Percentiles rank a stretch among this genome's conserved stretches.
These are phyloP conservation scores for Beauveria varroae DNA, from an alignment of 2,329 filamentous ascomycete genomes.

Conservation along the genomic window DNA sequence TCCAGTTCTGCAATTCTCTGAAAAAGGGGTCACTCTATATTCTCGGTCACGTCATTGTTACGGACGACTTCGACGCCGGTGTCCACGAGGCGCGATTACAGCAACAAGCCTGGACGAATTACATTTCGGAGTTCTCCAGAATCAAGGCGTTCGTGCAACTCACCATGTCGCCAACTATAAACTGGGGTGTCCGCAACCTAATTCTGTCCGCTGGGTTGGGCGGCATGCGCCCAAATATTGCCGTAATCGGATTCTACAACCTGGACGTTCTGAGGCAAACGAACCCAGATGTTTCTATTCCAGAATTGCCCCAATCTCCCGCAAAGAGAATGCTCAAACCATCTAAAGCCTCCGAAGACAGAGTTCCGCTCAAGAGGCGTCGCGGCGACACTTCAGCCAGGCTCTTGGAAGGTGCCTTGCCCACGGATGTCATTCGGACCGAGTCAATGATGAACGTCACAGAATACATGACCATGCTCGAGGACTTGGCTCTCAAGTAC, in stretches of 20 bases:
- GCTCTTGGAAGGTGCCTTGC: slow-evolving; percentile 50
- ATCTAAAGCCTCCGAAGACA: slow-evolving; percentile 24
- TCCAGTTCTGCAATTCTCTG: slow-evolving; percentile 85
- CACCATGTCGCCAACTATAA: slow-evolving; percentile 71
- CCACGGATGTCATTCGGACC: slow-evolving; percentile 61
- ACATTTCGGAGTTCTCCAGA: slow-evolving; percentile 71
- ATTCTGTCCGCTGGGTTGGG: slow-evolving; percentile 75
- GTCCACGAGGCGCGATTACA: slow-evolving; percentile 76
- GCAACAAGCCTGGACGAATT: slow-evolving; percentile 76
- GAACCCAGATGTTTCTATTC: slow-evolving; percentile 47
- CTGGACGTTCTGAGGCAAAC: slow-evolving; percentile 65
- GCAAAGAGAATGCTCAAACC: slow-evolving; percentile 23
- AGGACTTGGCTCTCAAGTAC: slow-evolving; percentile 69
- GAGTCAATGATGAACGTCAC: slow-evolving; percentile 62
- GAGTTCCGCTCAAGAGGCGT: slow-evolving; percentile 26
- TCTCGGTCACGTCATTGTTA: slow-evolving; percentile 80
- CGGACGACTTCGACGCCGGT: slow-evolving; percentile 68
- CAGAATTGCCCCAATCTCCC: slow-evolving; percentile 36
- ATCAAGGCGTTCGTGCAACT: slow-evolving; percentile 90
- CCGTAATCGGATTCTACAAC: slow-evolving; percentile 72
- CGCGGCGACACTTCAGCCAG: slow-evolving; percentile 49
- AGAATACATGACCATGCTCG: slow-evolving; percentile 74
- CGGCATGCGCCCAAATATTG: slow-evolving; percentile 85
- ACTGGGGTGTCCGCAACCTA: slow-evolving; percentile 79
- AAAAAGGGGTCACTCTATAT: slow-evolving; percentile 85